These are phyloP conservation scores for Colletotrichum sp. DNA, from an alignment of 2,329 filamentous ascomycete species.

Conservation along the genomic window DNA sequence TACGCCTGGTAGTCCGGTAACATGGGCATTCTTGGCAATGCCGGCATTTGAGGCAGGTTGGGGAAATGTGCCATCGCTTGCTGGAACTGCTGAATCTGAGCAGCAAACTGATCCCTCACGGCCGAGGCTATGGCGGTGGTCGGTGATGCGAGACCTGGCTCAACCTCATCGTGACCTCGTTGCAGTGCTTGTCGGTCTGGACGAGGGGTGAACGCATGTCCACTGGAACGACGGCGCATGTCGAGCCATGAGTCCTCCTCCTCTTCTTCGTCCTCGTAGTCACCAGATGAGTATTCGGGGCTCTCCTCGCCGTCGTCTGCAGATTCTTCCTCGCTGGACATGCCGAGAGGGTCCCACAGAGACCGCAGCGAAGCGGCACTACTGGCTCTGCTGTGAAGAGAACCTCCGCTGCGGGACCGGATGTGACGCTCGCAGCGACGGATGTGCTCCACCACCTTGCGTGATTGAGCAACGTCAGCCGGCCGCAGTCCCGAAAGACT, in stretches of 20 bases:
- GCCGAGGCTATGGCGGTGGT: constrained; percentile 69
- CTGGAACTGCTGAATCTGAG: constrained; percentile 79
- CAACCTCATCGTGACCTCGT: constrained; percentile 18
- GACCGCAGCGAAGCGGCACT: constrained; percentile 72
- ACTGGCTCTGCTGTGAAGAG: constrained; percentile 64
- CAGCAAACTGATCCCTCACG: constrained; percentile 74
- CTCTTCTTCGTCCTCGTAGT: constrained; percentile 48
- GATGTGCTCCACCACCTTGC: constrained; percentile 67
- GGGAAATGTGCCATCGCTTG: constrained; percentile 69
- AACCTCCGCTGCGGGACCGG: constrained; percentile 70
- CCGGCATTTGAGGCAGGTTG: constrained; percentile 61
- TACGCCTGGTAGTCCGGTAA: constrained; percentile 77
- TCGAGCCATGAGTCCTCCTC: constrained; percentile 44
- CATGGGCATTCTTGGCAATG: constrained; percentile 62
- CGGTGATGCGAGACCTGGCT: constrained; percentile 51
- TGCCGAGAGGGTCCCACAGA: constrained; percentile 63
- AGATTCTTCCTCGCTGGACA: constrained; percentile 46
- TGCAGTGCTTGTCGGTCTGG: constrained; percentile 13
- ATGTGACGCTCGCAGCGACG: constrained; percentile 65
- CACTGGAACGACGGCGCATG: constrained; percentile 37
- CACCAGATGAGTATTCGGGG: constrained; percentile 50
- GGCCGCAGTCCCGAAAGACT: constrained; percentile 74
- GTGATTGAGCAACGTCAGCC: constrained; percentile 72
- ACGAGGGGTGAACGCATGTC: constrained; percentile 26
- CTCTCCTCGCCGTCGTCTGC: constrained; percentile 45